Base-by-base conservation (phyloP, 352 stramenopile genomes). In the Pythium aquatile region DNA sequence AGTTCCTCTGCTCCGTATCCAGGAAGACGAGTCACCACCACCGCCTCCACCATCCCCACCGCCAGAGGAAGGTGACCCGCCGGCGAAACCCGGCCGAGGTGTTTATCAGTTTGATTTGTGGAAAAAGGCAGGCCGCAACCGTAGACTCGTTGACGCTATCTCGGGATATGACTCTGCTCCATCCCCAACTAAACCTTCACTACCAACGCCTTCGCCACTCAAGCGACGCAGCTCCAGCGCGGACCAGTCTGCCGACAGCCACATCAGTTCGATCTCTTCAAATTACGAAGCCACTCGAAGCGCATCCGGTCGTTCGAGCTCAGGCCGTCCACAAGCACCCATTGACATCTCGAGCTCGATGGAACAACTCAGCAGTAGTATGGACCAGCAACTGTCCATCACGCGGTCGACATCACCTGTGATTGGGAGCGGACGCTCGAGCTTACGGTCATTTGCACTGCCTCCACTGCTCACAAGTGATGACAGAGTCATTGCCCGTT, bases 401-500 rank as follows among this genome's bases (percentile, higher is more conserved):
- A 86, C 79, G 1, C 61, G 70, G 5, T 88, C 79, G 2, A 81
- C 73, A 6, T 88, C 79, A 14, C 79, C 79, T 32, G 70, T 73
- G 9, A 88, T 88, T 28, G 58, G 66, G 5, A 48, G 71, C 20
- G 40, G 47, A 30, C 33, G 65, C n/a, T 46, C 58, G 24, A 48
- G 47, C 16, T 60, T 44, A 55, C 61, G 61, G 63, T 64, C 48
- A 17, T 35, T 64, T 6, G n/a, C 55, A 20, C 26, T 47, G 55
- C 49, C 37, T 57, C 75, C 64, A 37, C 39, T 49, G 9, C 4
- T 61, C 1, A 30, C 63, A 37, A 59, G 56, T 0, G 71, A 72
- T 5, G 79, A 73, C 35, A 44, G 32, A n/a, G 49, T 68, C 6
- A 88, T 84, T 46, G 79, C 78, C 17, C 72, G 96, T 61, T 99